phyloP scores from a whole-genome alignment of 805 yeast species.

The Candida ortonii region DNA sequence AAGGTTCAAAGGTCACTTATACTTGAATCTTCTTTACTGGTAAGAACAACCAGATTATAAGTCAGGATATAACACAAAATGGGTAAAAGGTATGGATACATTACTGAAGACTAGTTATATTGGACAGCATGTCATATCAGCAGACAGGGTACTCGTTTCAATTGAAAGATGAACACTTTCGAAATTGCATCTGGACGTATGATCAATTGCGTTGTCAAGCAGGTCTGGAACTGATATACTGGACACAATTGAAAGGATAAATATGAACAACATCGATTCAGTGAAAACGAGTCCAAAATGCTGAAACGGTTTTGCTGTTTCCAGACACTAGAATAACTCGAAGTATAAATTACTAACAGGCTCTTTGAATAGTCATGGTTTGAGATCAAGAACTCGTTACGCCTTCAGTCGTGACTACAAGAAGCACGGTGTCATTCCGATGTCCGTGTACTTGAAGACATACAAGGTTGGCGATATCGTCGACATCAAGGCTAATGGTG shows the following conservation, averaged over 20 bases:
- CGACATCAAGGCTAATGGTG: constrained; percentile 98
- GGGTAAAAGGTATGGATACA: constrained; percentile 48
- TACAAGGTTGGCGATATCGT: constrained; percentile 99
- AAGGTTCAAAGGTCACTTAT: too few relatives aligned
- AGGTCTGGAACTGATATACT: too few relatives aligned
- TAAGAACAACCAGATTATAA: too few relatives aligned
- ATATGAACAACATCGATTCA: too few relatives aligned
- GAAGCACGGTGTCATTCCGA: constrained; percentile 90
- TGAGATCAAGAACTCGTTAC: constrained; percentile 99
- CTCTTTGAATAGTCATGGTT: constrained; percentile 72
- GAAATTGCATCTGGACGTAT: too few relatives aligned
- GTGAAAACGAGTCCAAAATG: too few relatives aligned
- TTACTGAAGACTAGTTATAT: not conserved
- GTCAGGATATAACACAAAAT: constrained; percentile 35
- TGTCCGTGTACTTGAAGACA: constrained; percentile 95
- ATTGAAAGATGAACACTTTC: too few relatives aligned
- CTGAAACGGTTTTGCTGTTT: too few relatives aligned
- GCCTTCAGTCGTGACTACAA: constrained; percentile 99
- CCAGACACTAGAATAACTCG: too few relatives aligned
- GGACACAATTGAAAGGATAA: too few relatives aligned
- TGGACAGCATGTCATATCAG: constrained; percentile 1
- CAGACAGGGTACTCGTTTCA: too few relatives aligned
- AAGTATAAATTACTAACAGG: constrained; percentile 1
- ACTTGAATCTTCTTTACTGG: not conserved
- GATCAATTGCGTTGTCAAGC: too few relatives aligned